Conservation (phyloP, 768 basidiomycete species). For the Podaxis pistillaris region DNA sequence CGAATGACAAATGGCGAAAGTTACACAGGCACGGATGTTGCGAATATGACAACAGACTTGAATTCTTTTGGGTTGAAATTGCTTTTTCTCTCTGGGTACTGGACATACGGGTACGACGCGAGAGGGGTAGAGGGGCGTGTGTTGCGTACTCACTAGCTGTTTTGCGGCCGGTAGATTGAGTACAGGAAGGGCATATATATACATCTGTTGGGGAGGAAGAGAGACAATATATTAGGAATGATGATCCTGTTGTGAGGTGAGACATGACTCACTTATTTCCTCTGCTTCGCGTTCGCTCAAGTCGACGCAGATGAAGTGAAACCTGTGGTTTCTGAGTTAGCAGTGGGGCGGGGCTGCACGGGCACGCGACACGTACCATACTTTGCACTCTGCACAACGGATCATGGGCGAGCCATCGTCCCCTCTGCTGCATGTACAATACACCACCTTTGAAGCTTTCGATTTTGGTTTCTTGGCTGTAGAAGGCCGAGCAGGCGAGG, state of each 20-base stretch:
- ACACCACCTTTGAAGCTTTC: conserved; percentile 26
- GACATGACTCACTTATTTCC: conserved; percentile 66
- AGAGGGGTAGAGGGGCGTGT: conserved; percentile 23
- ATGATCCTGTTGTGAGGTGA: not conserved
- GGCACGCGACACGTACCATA: conserved; percentile 52
- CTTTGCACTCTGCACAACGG: conserved; percentile 63
- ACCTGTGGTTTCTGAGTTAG: conserved; percentile 46
- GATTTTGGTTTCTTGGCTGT: conserved; percentile 18
- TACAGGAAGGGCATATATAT: conserved; percentile 55
- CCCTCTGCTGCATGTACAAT: conserved; percentile 65
- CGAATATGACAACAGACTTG: conserved; percentile 8
- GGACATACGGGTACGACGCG: conserved; percentile 27
- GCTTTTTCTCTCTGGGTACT: conserved; percentile 16
- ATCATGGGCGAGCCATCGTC: conserved; percentile 87
- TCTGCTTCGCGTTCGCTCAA: conserved; percentile 64
- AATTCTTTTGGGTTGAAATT: conserved; percentile 9
- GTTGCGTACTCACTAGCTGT: conserved; percentile 72
- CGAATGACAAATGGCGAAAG: conserved; percentile 21
- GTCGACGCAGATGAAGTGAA: conserved; percentile 77
- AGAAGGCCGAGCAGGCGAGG: conserved; percentile 16
- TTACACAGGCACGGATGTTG: conserved; percentile 18
- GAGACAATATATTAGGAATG: not conserved
- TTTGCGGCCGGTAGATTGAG: conserved; percentile 57
- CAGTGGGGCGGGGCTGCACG: conserved; percentile 1
- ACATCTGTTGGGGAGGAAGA: conserved; percentile 39